A percentile compares a stretch with the other conserved stretches of the same genome.
phyloP scores from a whole-genome alignment of 495 filamentous ascomycete species.

The Copromyces sp. region DNA sequence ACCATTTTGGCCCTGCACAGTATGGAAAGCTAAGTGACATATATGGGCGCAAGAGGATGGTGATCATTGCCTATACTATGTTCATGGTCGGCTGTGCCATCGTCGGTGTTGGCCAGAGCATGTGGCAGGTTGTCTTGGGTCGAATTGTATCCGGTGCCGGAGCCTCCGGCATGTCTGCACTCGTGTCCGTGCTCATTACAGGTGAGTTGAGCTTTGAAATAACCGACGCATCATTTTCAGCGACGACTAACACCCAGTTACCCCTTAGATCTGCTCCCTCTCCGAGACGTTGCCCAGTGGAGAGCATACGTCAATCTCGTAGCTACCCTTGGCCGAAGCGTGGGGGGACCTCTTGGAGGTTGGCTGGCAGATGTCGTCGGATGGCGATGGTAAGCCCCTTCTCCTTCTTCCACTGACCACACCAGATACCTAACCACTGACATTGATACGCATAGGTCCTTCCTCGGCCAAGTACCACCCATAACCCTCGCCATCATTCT shows the following conservation, averaged over 20 bases:
- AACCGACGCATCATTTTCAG: not conserved
- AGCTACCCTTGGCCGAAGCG: conserved; percentile 51
- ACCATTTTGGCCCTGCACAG: conserved; percentile 18
- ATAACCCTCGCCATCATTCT: conserved; percentile 44
- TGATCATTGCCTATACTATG: conserved; percentile 31
- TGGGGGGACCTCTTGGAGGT: conserved; percentile 56
- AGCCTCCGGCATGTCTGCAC: conserved; percentile 45
- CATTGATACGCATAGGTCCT: conserved; percentile 37
- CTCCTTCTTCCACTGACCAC: conserved; percentile 5
- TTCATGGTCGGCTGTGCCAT: conserved; percentile 34
- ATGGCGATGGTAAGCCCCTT: conserved; percentile 49
- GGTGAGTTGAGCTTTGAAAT: conserved; percentile 23
- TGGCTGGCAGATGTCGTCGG: conserved; percentile 54
- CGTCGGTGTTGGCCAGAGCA: conserved; percentile 37
- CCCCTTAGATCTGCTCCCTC: conserved; percentile 45
- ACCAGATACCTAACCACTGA: not conserved
- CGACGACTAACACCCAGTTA: conserved; percentile 1
- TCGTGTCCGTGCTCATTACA: conserved; percentile 53
- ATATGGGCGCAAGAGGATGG: conserved; percentile 35
- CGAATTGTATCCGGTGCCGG: conserved; percentile 50
- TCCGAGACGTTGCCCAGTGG: conserved; percentile 59
- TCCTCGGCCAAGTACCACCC: conserved; percentile 48
- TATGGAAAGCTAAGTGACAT: conserved; percentile 42
- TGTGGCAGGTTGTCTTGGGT: conserved; percentile 47
- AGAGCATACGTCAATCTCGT: conserved; percentile 56